Percentiles rank a stretch among this genome's conserved stretches.
Evolutionary conservation across 1,284 basidiomycete genomes (phyloP).

Genomic region (Cystobasidium pallidum): DNA sequence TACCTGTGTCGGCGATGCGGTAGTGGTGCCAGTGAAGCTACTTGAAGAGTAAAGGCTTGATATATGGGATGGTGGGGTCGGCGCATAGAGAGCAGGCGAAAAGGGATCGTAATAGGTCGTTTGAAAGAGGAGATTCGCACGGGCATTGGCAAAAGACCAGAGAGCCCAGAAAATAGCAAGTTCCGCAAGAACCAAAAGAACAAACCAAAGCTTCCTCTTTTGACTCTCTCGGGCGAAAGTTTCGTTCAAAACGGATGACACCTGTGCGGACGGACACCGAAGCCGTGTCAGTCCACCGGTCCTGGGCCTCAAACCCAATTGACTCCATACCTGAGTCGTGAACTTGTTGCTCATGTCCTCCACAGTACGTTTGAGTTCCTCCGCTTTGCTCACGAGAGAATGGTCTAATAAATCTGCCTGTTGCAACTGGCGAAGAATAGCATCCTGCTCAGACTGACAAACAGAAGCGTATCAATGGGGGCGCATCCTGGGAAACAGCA

Average conservation of each 20-base stretch:
- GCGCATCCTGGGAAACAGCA: neutral
- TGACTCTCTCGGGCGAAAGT: slow-evolving; percentile 41
- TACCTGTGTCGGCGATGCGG: neutral
- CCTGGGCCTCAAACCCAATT: neutral
- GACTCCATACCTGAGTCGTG: slow-evolving; percentile 45
- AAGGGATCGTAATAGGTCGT: slow-evolving; percentile 50
- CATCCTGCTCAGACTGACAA: slow-evolving; percentile 35
- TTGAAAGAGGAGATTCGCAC: slow-evolving; percentile 39
- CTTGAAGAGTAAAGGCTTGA: neutral
- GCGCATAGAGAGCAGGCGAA: slow-evolving; percentile 47
- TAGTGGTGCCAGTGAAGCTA: neutral
- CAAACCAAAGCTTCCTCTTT: slow-evolving; percentile 45
- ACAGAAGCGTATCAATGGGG: neutral
- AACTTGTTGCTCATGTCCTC: slow-evolving; percentile 46
- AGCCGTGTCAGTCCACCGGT: neutral
- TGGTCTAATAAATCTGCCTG: slow-evolving; percentile 47
- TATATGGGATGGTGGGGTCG: neutral
- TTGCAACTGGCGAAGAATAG: slow-evolving; percentile 35
- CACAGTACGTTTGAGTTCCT: slow-evolving; percentile 46
- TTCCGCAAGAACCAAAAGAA: slow-evolving; percentile 44
- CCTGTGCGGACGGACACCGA: slow-evolving; percentile 26
- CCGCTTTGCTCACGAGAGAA: slow-evolving; percentile 44
- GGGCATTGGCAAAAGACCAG: slow-evolving; percentile 46
- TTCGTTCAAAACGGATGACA: slow-evolving; percentile 45
- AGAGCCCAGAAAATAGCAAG: slow-evolving; percentile 45